phyloP scores from a whole-genome alignment of 2,329 filamentous ascomycete species.

The Colletotrichum sp. region DNA sequence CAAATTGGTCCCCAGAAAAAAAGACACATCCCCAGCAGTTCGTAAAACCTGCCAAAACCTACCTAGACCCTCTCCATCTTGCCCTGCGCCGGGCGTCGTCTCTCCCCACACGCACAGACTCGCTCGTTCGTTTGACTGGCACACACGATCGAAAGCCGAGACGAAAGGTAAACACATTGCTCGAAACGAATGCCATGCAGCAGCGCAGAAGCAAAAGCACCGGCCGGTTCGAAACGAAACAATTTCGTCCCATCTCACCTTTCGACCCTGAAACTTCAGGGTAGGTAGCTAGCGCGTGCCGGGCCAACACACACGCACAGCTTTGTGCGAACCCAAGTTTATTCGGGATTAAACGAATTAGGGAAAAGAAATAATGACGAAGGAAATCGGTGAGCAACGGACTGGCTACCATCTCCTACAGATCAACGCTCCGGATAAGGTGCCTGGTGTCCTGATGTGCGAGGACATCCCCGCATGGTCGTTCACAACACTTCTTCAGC shows the following conservation, averaged over 20 bases:
- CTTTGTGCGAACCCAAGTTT: not conserved
- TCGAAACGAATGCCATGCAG: not conserved
- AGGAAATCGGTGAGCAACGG: not conserved
- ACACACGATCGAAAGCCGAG: not conserved
- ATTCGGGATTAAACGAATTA: not conserved
- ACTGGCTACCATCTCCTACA: not conserved
- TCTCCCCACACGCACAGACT: not conserved
- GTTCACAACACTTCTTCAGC: not conserved
- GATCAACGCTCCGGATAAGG: not conserved
- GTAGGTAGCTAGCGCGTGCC: not conserved
- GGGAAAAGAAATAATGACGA: not conserved
- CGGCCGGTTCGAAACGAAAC: not conserved
- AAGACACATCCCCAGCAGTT: not conserved
- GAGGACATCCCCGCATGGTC: not conserved
- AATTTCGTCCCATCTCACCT: not conserved
- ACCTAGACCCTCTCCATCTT: not conserved
- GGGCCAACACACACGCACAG: not conserved
- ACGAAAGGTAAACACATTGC: not conserved
- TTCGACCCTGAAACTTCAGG: not conserved
- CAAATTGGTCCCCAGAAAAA: not conserved
- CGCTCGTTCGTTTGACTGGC: not conserved
- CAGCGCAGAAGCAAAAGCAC: not conserved
- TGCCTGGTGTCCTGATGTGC: not conserved
- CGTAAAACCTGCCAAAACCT: not conserved
- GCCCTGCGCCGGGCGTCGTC: not conserved